These are phyloP conservation scores for Arthroderma sp. DNA, from an alignment of 2,329 filamentous ascomycete species.

Conservation along the genomic window DNA sequence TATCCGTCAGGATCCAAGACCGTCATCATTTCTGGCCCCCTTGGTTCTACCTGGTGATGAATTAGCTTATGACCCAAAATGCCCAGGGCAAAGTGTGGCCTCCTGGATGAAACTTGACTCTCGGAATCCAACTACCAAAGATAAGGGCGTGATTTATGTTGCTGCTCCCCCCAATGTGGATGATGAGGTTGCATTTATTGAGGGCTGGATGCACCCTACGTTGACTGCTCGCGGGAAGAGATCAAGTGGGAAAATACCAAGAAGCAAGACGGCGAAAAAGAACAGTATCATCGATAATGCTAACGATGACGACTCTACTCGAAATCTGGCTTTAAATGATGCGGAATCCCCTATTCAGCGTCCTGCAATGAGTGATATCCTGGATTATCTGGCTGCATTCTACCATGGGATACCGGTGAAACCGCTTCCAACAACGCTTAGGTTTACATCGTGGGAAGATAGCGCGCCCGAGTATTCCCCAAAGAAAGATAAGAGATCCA, in stretches of 20 bases:
- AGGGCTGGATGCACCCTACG: slow-evolving; percentile 31
- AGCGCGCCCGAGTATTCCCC: slow-evolving; percentile 8
- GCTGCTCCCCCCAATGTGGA: slow-evolving; percentile 35
- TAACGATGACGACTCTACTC: neutral
- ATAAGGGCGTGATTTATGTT: slow-evolving; percentile 44
- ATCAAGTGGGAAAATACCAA: slow-evolving; percentile 18
- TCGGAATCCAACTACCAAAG: slow-evolving; percentile 40
- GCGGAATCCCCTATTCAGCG: slow-evolving; percentile 3
- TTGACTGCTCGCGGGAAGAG: neutral
- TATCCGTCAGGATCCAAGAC: slow-evolving; percentile 8
- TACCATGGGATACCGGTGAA: slow-evolving; percentile 46
- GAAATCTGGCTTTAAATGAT: neutral
- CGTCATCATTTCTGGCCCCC: slow-evolving; percentile 43
- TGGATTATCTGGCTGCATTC: slow-evolving; percentile 37
- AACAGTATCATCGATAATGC: neutral
- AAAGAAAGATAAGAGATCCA: neutral
- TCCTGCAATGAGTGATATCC: slow-evolving; percentile 23
- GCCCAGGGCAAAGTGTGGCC: slow-evolving; percentile 41
- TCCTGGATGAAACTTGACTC: slow-evolving; percentile 38
- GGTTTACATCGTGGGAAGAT: slow-evolving; percentile 41
- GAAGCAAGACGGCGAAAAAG: no score
- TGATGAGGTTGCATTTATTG: slow-evolving; percentile 29
- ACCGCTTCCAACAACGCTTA: slow-evolving; percentile 28
- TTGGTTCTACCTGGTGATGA: slow-evolving; percentile 50
- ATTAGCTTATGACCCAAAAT: slow-evolving; percentile 42